A percentile compares a stretch with the other conserved stretches of the same genome.
These are phyloP conservation scores for Neurospora sp. DNA, from an alignment of 2,329 filamentous ascomycete genomes.

Conservation along the genomic window DNA sequence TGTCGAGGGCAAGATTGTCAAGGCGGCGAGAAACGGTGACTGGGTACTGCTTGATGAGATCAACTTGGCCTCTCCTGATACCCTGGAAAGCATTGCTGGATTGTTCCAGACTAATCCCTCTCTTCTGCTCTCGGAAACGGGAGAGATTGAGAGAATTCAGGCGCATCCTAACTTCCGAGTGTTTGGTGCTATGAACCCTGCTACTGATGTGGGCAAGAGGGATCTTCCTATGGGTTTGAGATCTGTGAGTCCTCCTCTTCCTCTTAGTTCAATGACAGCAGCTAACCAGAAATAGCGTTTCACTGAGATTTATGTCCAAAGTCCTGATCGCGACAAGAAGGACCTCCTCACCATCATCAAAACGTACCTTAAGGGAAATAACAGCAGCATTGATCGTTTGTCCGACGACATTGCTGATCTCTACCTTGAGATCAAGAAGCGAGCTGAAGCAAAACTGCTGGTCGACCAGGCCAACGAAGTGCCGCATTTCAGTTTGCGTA, in stretches of 20 bases:
- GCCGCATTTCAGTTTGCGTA: conserved; percentile 93
- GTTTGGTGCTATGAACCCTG: conserved; percentile 98
- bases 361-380: conserved; percentile 69
- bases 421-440: conserved; percentile 77
- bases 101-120: conserved; percentile 74
- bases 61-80: conserved; percentile 90
- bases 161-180: conserved; percentile 91
- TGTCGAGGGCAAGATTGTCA: conserved; percentile 90
- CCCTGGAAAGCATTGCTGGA: conserved; percentile 86
- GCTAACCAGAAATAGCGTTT: conserved; percentile 63
- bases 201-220: conserved; percentile 92
- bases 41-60: conserved; percentile 94
- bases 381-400: conserved; percentile 61
- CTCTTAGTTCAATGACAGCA: not conserved
- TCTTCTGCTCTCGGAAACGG: conserved; percentile 83
- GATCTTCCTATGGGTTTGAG: conserved; percentile 68
- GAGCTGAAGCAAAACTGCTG: conserved; percentile 72
- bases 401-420: conserved; percentile 74
- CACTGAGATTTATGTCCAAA: conserved; percentile 89
- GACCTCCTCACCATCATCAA: conserved; percentile 83
- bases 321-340: conserved; percentile 76
- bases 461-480: conserved; percentile 95
- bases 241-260: not conserved
- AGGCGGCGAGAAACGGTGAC: conserved; percentile 89
- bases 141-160: conserved; percentile 79